phyloP scores from a whole-genome alignment of 495 filamentous ascomycete genomes.

The Articulospora tetracladia region DNA sequence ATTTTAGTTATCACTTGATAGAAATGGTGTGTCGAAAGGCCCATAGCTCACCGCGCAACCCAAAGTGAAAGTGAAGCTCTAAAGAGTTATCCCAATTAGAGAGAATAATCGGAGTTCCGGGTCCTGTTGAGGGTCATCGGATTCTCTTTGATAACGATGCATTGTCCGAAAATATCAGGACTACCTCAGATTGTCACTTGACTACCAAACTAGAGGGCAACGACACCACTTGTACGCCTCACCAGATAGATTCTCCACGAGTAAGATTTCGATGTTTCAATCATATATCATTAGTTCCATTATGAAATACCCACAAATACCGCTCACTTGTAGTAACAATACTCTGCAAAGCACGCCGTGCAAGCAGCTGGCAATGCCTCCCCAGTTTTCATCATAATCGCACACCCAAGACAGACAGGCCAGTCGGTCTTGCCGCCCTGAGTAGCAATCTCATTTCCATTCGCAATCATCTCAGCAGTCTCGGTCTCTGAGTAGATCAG shows the following conservation, averaged over 20 bases:
- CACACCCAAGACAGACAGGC: conserved; percentile 39
- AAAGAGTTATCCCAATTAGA: too few species aligned
- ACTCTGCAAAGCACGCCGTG: conserved; percentile 35
- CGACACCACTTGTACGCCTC: too few species aligned
- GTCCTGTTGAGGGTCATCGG: too few species aligned
- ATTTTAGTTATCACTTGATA: too few species aligned
- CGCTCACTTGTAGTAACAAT: conserved; percentile 26
- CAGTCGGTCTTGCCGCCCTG: conserved; percentile 28
- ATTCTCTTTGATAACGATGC: too few species aligned
- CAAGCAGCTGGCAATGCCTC: conserved; percentile 28
- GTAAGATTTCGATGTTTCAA: neutral
- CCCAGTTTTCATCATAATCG: conserved; percentile 35
- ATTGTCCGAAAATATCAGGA: too few species aligned
- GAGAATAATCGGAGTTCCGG: too few species aligned
- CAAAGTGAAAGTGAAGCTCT: too few species aligned
- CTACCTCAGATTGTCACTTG: neutral
- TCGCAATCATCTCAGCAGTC: conserved; percentile 36
- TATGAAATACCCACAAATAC: neutral
- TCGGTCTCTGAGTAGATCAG: conserved; percentile 33
- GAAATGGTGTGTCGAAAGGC: too few species aligned
- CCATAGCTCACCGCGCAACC: too few species aligned
- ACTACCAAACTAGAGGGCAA: too few species aligned
- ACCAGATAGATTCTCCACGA: too few species aligned
- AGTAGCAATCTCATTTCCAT: conserved; percentile 35
- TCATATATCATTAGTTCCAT: neutral